phyloP scores from a whole-genome alignment of 2,329 filamentous ascomycete genomes.

The Fusarium gaditjirri region DNA sequence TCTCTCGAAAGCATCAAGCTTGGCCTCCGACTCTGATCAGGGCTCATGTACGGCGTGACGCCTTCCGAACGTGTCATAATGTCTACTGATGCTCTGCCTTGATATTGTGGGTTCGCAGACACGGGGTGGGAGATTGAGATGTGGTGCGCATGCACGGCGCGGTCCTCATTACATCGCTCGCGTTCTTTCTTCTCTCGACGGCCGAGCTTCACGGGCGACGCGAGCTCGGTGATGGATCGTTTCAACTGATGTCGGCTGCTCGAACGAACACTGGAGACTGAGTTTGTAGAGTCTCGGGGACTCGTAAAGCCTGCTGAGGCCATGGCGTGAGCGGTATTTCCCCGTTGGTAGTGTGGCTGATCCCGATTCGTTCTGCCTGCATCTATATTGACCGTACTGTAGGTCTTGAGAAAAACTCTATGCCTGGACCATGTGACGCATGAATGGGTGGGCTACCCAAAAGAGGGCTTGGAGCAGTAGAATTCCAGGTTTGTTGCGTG shows the following conservation, averaged over 20 bases:
- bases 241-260: conserved; percentile 62
- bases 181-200: conserved; percentile 48
- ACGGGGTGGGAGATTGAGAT: conserved; percentile 31
- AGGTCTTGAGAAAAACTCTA: neutral
- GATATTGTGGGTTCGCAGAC: conserved; percentile 45
- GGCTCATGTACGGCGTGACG: conserved; percentile 56
- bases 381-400: conserved; percentile 1
- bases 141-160: conserved; percentile 31
- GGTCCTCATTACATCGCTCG: conserved; percentile 47
- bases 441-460: conserved; percentile 24
- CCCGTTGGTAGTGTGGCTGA: conserved; percentile 9
- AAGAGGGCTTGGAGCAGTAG: conserved; percentile 22
- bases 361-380: conserved; percentile 24
- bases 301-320: conserved; percentile 41
- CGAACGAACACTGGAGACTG: conserved; percentile 40
- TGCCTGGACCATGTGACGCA: conserved; percentile 34
- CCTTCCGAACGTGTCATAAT: conserved; percentile 57
- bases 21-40: conserved; percentile 56
- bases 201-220: conserved; percentile 57
- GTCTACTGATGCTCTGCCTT: conserved; percentile 57
- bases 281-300: conserved; percentile 41
- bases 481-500: conserved; percentile 28
- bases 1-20: conserved; percentile 52
- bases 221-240: conserved; percentile 65
- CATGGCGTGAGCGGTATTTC: conserved; percentile 31